Evolutionary conservation across 2,329 filamentous ascomycete genomes (phyloP).

Genomic region (Teratosphaeria zuluensis): DNA sequence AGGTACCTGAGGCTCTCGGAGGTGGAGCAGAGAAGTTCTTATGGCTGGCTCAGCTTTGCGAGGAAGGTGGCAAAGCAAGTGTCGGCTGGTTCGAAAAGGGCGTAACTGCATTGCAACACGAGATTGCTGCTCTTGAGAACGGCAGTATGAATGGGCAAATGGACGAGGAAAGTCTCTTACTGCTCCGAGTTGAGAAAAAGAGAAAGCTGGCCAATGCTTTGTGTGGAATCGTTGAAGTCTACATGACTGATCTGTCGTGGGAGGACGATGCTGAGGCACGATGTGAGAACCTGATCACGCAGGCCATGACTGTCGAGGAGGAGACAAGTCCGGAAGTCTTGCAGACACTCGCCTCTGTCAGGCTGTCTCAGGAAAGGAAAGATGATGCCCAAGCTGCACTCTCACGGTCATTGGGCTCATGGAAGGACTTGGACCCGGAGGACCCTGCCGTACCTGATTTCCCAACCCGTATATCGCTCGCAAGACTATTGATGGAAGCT

Average conservation of each 20-base stretch:
- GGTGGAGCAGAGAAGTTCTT: conserved; percentile 90
- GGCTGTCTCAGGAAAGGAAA: conserved; percentile 73
- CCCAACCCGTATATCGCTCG: conserved; percentile 71
- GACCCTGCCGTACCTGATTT: conserved; percentile 74
- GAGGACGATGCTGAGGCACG: conserved; percentile 80
- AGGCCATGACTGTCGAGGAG: conserved; percentile 78
- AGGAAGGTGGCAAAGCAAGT: conserved; percentile 50
- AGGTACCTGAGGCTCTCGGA: conserved; percentile 58
- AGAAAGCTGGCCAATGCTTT: conserved; percentile 80
- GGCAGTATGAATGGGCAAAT: conserved; percentile 25
- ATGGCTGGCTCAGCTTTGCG: conserved; percentile 82
- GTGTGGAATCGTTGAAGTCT: conserved; percentile 89
- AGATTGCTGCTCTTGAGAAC: conserved; percentile 55
- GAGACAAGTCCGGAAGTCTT: conserved; percentile 70
- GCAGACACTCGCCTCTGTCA: conserved; percentile 87
- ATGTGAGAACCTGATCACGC: conserved; percentile 81
- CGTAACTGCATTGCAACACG: conserved; percentile 59
- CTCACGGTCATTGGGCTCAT: conserved; percentile 67
- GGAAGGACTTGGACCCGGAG: conserved; percentile 67
- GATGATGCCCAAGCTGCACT: conserved; percentile 77
- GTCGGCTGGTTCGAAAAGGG: conserved; percentile 57
- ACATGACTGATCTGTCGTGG: conserved; percentile 80
- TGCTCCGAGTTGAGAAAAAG: conserved; percentile 58
- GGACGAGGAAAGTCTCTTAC: conserved; percentile 26
- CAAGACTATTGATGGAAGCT: conserved; percentile 81